A percentile compares a stretch with the other conserved stretches of the same genome.
Evolutionary conservation across 2,329 filamentous ascomycete genomes (phyloP).

Genomic region (Ophiosphaerella herpotricha): DNA sequence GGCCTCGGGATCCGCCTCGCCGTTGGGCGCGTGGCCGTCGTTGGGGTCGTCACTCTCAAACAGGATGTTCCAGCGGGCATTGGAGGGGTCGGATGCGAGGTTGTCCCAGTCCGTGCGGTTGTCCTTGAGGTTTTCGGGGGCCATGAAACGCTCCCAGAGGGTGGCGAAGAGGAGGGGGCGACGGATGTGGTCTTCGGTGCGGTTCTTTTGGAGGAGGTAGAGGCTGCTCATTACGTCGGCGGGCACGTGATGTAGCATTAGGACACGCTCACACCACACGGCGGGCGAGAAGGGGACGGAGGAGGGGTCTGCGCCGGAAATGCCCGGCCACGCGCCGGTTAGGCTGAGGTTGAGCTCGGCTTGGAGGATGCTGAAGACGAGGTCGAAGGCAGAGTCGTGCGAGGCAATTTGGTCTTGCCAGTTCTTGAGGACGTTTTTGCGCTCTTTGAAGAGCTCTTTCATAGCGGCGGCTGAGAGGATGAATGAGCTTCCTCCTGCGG

Average conservation of each 20-base stretch:
- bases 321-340: slow-evolving; percentile 53
- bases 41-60: slow-evolving; percentile 26
- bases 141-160: slow-evolving; percentile 35
- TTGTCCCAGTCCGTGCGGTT: slow-evolving; percentile 42
- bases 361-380: slow-evolving; percentile 53
- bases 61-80: slow-evolving; percentile 41
- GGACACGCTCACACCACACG: slow-evolving; percentile 46
- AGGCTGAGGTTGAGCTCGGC: slow-evolving; percentile 53
- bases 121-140: slow-evolving; percentile 26
- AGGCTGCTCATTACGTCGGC: slow-evolving; percentile 50
- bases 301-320: slow-evolving; percentile 35
- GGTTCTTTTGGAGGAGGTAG: slow-evolving; percentile 52
- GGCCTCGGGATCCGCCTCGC: slow-evolving; percentile 33
- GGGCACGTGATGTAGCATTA: slow-evolving; percentile 52
- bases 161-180: slow-evolving; percentile 31
- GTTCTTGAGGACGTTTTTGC: slow-evolving; percentile 46
- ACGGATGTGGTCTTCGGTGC: slow-evolving; percentile 17
- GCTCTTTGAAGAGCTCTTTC: slow-evolving; percentile 48
- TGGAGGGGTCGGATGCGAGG: slow-evolving; percentile 32
- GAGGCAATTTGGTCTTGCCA: slow-evolving; percentile 53
- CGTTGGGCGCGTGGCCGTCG: slow-evolving; percentile 17
- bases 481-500: slow-evolving; percentile 60
- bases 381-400: slow-evolving; percentile 58
- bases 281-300: slow-evolving; percentile 50
- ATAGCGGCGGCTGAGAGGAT: slow-evolving; percentile 57